These are phyloP conservation scores for Huntiella bhutanensis DNA, from an alignment of 2,329 filamentous ascomycete genomes.

Conservation along the genomic window DNA sequence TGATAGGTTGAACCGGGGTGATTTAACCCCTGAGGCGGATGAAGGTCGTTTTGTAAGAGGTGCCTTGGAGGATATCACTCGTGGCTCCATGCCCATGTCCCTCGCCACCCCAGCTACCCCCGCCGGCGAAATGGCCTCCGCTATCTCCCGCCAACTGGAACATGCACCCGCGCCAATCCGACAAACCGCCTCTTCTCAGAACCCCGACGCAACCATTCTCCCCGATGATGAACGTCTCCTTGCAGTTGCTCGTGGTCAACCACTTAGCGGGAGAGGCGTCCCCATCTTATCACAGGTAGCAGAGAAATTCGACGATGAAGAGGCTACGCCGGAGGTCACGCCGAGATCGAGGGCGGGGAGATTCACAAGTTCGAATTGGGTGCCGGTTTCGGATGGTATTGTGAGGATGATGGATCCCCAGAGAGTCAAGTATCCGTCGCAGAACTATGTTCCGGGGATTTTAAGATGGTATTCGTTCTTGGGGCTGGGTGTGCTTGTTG, in stretches of 20 bases:
- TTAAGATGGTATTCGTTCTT: conserved; percentile 48
- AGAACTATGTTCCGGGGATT: conserved; percentile 54
- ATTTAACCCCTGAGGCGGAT: conserved; percentile 58
- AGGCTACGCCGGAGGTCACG: not conserved
- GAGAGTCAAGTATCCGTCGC: conserved; percentile 24
- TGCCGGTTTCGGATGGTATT: conserved; percentile 19
- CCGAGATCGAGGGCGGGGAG: conserved; percentile 1
- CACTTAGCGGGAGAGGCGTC: not conserved
- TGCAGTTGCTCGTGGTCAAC: not conserved
- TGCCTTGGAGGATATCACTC: conserved; percentile 71
- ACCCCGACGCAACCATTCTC: not conserved
- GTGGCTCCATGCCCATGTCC: conserved; percentile 31
- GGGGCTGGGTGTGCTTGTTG: conserved; percentile 38
- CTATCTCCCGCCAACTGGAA: conserved; percentile 4
- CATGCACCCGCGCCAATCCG: not conserved
- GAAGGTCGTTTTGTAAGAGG: conserved; percentile 79
- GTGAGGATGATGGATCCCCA: conserved; percentile 21
- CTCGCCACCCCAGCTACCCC: not conserved
- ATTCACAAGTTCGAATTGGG: conserved; percentile 15
- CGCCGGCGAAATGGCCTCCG: conserved; percentile 1
- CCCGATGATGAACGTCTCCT: not conserved
- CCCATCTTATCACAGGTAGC: not conserved
- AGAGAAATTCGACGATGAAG: not conserved
- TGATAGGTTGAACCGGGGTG: conserved; percentile 17
- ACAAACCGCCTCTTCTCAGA: not conserved